These are phyloP conservation scores for Striga asiatica DNA, from an alignment of 257 asterid species.

Conservation along the genomic window DNA sequence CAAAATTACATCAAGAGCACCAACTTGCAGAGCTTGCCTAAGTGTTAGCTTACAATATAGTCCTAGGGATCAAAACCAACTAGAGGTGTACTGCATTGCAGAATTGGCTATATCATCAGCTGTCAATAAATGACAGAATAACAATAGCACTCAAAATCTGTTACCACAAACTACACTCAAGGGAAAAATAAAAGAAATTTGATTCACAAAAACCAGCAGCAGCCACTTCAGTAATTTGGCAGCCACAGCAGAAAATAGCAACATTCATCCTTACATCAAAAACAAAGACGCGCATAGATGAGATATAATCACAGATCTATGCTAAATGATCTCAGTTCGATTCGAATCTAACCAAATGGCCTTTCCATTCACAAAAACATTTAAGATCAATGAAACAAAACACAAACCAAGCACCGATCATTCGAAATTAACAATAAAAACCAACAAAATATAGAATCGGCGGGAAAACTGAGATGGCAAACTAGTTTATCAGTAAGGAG, in stretches of 20 bases:
- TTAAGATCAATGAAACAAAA: neutral
- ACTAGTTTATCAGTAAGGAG: neutral
- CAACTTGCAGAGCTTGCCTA: neutral
- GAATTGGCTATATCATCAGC: neutral
- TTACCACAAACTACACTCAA: neutral
- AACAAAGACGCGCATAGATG: neutral
- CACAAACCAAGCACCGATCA: neutral
- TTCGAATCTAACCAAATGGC: neutral
- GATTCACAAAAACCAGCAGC: neutral
- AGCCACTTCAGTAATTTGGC: too few species aligned
- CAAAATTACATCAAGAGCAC: neutral
- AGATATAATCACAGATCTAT: neutral
- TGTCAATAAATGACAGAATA: neutral
- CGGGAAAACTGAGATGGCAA: neutral
- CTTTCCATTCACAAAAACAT: neutral
- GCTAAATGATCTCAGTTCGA: neutral
- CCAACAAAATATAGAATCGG: neutral
- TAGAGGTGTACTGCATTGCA: neutral
- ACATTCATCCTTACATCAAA: too few species aligned
- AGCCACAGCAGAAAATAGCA: too few species aligned
- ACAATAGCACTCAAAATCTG: neutral
- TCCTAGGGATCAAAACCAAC: neutral
- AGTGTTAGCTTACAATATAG: neutral
- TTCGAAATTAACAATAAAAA: neutral
- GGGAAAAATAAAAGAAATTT: neutral